Evolutionary conservation across 371 early-diverging fungal species (phyloP), one percentile per base, ranked within the genome.

Genomic region (Syncephalastrum sp.): DNA sequence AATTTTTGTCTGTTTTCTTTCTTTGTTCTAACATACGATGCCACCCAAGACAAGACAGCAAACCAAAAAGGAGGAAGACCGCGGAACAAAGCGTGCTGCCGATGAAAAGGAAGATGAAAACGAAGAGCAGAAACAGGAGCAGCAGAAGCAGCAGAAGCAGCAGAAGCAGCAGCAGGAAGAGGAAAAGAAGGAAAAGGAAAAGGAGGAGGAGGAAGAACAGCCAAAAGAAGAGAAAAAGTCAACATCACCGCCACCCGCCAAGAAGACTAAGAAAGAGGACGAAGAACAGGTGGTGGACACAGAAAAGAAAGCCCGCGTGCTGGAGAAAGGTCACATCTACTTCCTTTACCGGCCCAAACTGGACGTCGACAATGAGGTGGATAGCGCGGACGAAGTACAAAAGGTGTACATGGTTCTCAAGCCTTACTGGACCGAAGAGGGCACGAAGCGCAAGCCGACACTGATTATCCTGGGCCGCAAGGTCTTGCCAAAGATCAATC

Each of bases 271-370:
- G 38, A 14, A 17, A 45, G 29, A 53, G 45, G 42, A 42, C 14
- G 42, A 54, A 43, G 25, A 46, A 42, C 42, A 59, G 15, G 47
- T 38, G 13, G 13, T 21, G 44, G 52, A 14, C 4, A 21, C 13
- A 6, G 47, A 56, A 29, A 58, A 64, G 29, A 47, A 56, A 27
- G 29, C 65, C 6, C 51, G 48, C 3, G 47, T 57, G 1, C 55
- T 67, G 4, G 66, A 68, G 19, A 66, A 69, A 25, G 66, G 77
- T 0, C 78, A 75, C 41, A 72, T 66, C 4, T 79, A 68, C 58
- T 79, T 79, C 47, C 67, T 79, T 45, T 77, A 78, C 53, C 67
- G 77, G 2, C 78, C 70, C 47, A 78, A 79, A 67, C 23, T 75
- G 6, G 73, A 64, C 29, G 47, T 53, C 1, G 62, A 73, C 5